Conservation (phyloP, 2,329 filamentous ascomycete genomes). For the Hansfordia pulvinata region DNA sequence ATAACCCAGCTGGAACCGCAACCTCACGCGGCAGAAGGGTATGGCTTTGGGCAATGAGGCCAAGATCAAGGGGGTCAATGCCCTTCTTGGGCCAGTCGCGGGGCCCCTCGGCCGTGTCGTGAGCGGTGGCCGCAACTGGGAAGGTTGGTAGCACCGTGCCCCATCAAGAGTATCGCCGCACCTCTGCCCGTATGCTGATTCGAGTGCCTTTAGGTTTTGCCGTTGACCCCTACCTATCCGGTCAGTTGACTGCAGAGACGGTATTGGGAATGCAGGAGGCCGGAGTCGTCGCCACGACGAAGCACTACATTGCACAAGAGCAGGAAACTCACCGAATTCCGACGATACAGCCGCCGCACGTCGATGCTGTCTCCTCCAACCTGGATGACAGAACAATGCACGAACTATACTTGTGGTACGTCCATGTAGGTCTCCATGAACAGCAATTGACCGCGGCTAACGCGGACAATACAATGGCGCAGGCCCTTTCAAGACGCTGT, state of each 20-base stretch:
- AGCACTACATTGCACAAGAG: slow-evolving; percentile 60
- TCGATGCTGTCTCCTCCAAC: slow-evolving; percentile 40
- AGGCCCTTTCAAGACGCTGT: slow-evolving; percentile 46
- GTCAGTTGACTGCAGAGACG: slow-evolving; percentile 31
- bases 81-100: slow-evolving; percentile 53
- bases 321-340: slow-evolving; percentile 63
- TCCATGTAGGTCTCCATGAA: no score
- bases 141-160: slow-evolving; percentile 15
- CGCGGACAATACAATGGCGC: no score
- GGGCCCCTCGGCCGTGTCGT: slow-evolving; percentile 37
- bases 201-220: no score
- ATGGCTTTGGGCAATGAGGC: slow-evolving; percentile 53
- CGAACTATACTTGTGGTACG: slow-evolving; percentile 55
- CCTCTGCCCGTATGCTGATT: no score
- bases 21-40: slow-evolving; percentile 46
- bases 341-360: slow-evolving; percentile 34
- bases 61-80: slow-evolving; percentile 51
- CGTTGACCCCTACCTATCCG: slow-evolving; percentile 51
- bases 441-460: no score
- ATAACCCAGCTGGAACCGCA: slow-evolving; percentile 49
- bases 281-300: slow-evolving; percentile 57
- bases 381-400: slow-evolving; percentile 48
- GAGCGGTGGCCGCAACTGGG: slow-evolving; percentile 39
- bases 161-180: no score
- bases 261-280: slow-evolving; percentile 56